These are phyloP conservation scores for Conringia planisiliqua DNA, from an alignment of 345 rosid species.

Conservation along the genomic window DNA sequence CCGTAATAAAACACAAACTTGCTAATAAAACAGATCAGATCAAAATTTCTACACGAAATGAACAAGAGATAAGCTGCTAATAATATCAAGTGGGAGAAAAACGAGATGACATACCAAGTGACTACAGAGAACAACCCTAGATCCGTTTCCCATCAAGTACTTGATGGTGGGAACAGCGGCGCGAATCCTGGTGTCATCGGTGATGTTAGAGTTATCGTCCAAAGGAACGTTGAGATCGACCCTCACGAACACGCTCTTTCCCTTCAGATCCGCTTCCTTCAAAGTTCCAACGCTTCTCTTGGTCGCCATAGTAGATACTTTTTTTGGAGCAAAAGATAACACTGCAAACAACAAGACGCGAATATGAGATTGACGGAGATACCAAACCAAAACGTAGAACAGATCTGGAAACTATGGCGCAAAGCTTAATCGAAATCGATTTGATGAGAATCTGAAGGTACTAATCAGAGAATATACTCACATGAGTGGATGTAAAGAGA, in stretches of 20 bases:
- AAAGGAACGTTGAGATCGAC: conserved; percentile 94
- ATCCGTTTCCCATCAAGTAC: conserved; percentile 80
- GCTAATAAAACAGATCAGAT: neutral
- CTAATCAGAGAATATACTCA: neutral
- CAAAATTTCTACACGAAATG: too few species aligned
- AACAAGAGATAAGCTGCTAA: too few species aligned
- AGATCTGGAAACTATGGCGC: neutral
- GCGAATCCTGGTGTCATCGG: conserved; percentile 90
- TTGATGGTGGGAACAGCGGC: conserved; percentile 98
- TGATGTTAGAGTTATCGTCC: conserved; percentile 85
- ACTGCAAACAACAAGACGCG: neutral
- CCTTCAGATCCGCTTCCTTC: conserved; percentile 75
- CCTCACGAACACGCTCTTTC: conserved; percentile 91
- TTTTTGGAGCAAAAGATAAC: conserved; percentile 12
- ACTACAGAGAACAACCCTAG: conserved; percentile 93
- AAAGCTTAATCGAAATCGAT: neutral
- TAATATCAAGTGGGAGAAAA: too few species aligned
- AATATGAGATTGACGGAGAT: conserved; percentile 6
- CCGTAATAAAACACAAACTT: neutral
- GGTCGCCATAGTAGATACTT: conserved; percentile 60
- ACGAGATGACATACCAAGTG: conserved; percentile 59
- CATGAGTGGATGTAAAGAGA: conserved; percentile 11
- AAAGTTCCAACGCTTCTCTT: conserved; percentile 94
- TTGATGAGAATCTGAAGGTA: neutral
- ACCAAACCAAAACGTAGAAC: neutral